Evolutionary conservation across 441 rosid species (phyloP), one percentile per base, ranked within the genome.

Genomic region (Erodium moschatum): DNA sequence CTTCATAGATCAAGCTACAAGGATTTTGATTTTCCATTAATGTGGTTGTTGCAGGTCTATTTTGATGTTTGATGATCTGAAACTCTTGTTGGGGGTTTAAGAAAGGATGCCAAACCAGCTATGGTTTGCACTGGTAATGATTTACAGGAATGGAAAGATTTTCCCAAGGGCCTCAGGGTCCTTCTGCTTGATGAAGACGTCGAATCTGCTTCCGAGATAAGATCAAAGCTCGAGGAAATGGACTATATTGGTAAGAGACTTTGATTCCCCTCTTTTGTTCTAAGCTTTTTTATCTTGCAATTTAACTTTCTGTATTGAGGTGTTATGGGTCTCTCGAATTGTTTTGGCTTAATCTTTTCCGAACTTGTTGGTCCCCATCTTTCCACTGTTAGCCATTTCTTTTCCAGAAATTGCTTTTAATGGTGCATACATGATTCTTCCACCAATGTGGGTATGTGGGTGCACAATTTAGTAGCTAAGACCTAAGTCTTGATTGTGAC

Each of bases 81-180:
- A 69, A 79, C 76, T 69, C 70, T 74, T 75, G 77, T 74, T 20
- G 81, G 86, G 72, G 75, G 87, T 85, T 83, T 87, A 86, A 79
- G 86, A 88, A 89, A 87, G 82, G 86, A 92, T 95, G 99, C 97
- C 85, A 85, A 89, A 80, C 87, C 89, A 95, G 91, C 95, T 81
- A 95, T 95, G 99, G 90, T 92, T 82, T 81, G 83, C 84, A 89
- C 95, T 73, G 85, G 85, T 66, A 78, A 85, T 75, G 93, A 95
- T 77, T 81, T 92, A 73, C 91, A 92, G 74, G 85, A 74, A 72
- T 92, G 97, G 98, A 87, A 89, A 77, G 88, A 85, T 74, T 95
- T 95, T 56, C 99, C 97, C 2, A 95, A 90, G 80, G 99, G 99
- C 72, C 98, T 95, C 74, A 82, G 79, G 75, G 87, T 92, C 75